Conservation (phyloP, 345 rosid species). For the Rhizophora apiculata region DNA sequence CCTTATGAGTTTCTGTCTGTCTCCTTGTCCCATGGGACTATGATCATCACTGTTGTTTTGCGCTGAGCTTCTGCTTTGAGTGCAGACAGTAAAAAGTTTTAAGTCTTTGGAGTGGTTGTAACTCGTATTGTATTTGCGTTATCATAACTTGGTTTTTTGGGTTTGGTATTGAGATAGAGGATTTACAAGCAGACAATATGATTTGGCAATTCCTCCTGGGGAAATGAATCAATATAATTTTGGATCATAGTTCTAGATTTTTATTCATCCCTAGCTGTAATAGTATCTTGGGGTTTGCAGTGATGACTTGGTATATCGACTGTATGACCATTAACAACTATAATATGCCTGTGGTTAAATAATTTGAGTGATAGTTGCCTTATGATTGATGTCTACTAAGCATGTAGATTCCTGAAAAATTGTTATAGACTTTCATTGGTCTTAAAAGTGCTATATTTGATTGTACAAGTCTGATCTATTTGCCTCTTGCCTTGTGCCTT, state of each 20-base stretch:
- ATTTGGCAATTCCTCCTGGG: neutral
- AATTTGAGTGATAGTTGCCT: neutral
- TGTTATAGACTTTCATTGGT: neutral
- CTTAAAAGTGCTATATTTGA: neutral
- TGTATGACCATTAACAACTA: neutral
- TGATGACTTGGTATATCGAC: conserved; percentile 9
- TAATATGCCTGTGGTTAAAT: neutral
- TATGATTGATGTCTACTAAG: neutral
- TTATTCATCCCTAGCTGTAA: conserved; percentile 5
- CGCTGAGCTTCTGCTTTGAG: neutral
- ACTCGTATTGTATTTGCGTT: neutral
- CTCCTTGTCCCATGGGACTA: neutral
- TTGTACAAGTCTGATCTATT: neutral
- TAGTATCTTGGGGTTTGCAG: conserved; percentile 11
- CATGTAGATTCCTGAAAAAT: neutral
- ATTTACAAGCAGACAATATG: neutral
- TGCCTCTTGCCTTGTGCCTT: neutral
- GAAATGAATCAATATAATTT: neutral
- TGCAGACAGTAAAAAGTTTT: neutral
- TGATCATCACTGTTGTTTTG: neutral
- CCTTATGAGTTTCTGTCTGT: too few species aligned
- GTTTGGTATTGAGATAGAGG: neutral
- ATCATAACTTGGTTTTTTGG: neutral
- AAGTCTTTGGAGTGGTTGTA: neutral
- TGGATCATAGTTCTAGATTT: conserved; percentile 9